Conservation (phyloP, 371 early-diverging fungal species). For the Basidiobolus meristosporus region DNA sequence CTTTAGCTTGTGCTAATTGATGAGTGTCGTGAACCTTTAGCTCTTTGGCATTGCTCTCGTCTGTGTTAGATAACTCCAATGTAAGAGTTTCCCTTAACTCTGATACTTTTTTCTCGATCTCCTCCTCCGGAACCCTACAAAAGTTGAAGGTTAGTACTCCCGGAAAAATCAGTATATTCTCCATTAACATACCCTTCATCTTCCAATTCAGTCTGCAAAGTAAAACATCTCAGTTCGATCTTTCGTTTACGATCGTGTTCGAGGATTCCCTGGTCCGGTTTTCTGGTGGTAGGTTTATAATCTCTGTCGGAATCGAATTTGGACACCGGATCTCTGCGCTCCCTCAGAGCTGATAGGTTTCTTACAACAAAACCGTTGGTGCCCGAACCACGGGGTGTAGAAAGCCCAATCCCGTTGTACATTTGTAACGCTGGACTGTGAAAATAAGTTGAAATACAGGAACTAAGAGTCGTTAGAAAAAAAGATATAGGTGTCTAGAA, state of each 20-base stretch:
- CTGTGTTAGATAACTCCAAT: constrained; percentile 21
- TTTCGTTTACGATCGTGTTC: constrained; percentile 74
- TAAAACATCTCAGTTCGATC: constrained; percentile 70
- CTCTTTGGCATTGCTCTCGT: constrained; percentile 7
- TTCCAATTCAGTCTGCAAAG: constrained; percentile 59
- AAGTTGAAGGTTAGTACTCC: not conserved
- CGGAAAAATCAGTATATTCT: not conserved
- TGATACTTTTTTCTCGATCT: constrained; percentile 33
- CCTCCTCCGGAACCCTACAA: constrained; percentile 23
- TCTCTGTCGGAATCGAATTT: constrained; percentile 16
- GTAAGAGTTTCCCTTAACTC: constrained; percentile 25
- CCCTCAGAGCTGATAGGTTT: constrained; percentile 56
- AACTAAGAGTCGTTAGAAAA: no score
- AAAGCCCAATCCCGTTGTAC: constrained; percentile 83
- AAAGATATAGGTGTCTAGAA: no score
- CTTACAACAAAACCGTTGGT: constrained; percentile 89
- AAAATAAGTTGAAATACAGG: no score
- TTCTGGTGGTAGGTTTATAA: constrained; percentile 15
- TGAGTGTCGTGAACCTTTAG: constrained; percentile 39
- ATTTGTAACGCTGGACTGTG: not conserved
- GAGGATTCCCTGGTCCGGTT: constrained; percentile 62
- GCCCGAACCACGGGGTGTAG: constrained; percentile 84
- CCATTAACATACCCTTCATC: constrained; percentile 35
- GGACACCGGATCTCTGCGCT: constrained; percentile 14
- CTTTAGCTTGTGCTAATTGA: constrained; percentile 47